Percentiles rank a stretch among this genome's conserved stretches.
These are phyloP conservation scores for Lolium rigidum DNA, from an alignment of 176 grass and related monocot genomes.

Conservation along the genomic window DNA sequence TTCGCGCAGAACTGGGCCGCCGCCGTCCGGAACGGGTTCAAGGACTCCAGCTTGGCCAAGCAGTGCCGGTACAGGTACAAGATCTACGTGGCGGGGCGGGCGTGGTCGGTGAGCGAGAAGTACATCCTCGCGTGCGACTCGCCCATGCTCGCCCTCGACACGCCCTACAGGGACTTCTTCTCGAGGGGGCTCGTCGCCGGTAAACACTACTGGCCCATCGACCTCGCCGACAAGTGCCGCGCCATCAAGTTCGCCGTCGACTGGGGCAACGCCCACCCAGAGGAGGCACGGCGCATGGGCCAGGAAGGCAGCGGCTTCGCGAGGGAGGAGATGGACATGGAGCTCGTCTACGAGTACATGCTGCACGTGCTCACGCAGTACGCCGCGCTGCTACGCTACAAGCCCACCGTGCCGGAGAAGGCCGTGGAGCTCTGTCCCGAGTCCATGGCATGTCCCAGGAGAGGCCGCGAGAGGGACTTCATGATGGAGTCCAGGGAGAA, in stretches of 20 bases:
- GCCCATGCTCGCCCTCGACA: slow-evolving; percentile 55
- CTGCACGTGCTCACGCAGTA: slow-evolving; percentile 77
- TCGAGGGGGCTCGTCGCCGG: slow-evolving; percentile 69
- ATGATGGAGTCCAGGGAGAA: slow-evolving; percentile 79
- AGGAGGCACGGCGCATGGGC: slow-evolving; percentile 51
- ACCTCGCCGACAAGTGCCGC: slow-evolving; percentile 45
- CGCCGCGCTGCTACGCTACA: slow-evolving; percentile 69
- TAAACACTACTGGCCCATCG: slow-evolving; percentile 79
- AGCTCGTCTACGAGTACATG: slow-evolving; percentile 94
- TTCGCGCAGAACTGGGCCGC: slow-evolving; percentile 68
- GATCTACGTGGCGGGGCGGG: slow-evolving; percentile 70
- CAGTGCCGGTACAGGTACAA: slow-evolving; percentile 82
- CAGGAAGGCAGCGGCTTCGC: slow-evolving; percentile 56
- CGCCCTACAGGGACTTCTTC: slow-evolving; percentile 72
- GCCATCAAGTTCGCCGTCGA: slow-evolving; percentile 70
- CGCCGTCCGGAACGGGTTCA: slow-evolving; percentile 46
- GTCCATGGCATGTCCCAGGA: slow-evolving; percentile 55
- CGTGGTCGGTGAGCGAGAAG: slow-evolving; percentile 90
- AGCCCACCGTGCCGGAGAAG: slow-evolving; percentile 64
- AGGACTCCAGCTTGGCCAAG: slow-evolving; percentile 54
- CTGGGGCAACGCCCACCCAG: slow-evolving; percentile 78
- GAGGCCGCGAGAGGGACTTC: slow-evolving; percentile 28
- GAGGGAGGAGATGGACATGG: slow-evolving; percentile 63
- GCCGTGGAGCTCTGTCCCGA: slow-evolving; percentile 71
- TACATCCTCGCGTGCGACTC: slow-evolving; percentile 90